Conservation (phyloP, 1,139 yeast species). For the Entelexis paramagnoliae region DNA sequence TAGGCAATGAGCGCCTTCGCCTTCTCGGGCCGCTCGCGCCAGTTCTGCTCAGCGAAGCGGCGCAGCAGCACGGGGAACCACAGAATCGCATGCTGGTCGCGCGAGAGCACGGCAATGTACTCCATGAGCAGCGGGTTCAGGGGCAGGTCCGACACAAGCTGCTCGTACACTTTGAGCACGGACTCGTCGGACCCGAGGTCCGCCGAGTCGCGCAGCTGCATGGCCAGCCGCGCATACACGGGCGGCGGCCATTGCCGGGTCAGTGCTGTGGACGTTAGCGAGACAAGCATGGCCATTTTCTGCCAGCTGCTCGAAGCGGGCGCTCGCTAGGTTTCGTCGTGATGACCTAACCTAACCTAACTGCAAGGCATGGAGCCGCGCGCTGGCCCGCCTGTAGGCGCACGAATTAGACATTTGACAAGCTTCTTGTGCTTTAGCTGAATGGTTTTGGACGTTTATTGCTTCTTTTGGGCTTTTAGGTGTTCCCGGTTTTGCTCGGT, state of each 20-base stretch:
- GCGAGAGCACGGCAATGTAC: constrained; percentile 28
- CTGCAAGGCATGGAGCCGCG: too few relatives aligned
- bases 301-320: constrained; percentile 4
- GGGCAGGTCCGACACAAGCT: constrained; percentile 13
- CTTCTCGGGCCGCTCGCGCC: constrained; percentile 5
- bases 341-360: constrained; percentile 3
- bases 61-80: constrained; percentile 18
- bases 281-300: constrained; percentile 14
- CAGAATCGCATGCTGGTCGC: constrained; percentile 27
- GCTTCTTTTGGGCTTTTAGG: too few relatives aligned
- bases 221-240: constrained; percentile 27
- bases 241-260: constrained; percentile 23
- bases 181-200: constrained; percentile 2
- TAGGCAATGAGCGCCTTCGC: constrained; percentile 17
- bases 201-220: constrained; percentile 29
- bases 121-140: constrained; percentile 30
- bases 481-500: too few relatives aligned
- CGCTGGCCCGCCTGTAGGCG: background rate
- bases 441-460: too few relatives aligned
- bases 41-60: constrained; percentile 5
- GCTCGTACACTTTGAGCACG: constrained; percentile 13
- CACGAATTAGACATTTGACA: too few relatives aligned
- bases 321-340: background rate
- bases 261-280: constrained; percentile 23
- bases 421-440: too few relatives aligned